These are phyloP conservation scores for Luffa aegyptiaca DNA, from an alignment of 306 rosid genomes.

Conservation along the genomic window DNA sequence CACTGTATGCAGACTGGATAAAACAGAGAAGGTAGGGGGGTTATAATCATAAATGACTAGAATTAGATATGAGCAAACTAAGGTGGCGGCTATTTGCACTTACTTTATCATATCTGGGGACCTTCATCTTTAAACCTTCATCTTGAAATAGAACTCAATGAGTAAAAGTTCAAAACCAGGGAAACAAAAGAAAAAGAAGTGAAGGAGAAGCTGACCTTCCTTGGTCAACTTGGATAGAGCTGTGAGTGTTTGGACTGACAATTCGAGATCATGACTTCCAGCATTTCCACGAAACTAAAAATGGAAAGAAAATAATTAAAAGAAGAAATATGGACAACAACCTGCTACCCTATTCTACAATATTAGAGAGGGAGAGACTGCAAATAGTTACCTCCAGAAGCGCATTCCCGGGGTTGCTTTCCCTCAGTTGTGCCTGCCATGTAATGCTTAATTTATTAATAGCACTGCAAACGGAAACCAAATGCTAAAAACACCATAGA, in stretches of 20 bases:
- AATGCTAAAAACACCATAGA: constrained; percentile 6
- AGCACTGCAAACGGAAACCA: not conserved
- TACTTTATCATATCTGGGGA: constrained; percentile 89
- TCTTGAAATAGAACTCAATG: constrained; percentile 20
- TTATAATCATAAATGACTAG: constrained; percentile 16
- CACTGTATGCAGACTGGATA: constrained; percentile 72
- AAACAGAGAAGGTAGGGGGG: not conserved
- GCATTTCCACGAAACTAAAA: constrained; percentile 77
- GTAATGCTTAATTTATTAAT: constrained; percentile 3
- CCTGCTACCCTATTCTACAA: not conserved
- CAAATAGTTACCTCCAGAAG: constrained; percentile 70
- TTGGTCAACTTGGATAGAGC: constrained; percentile 47
- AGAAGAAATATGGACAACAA: not conserved
- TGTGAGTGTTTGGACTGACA: constrained; percentile 62
- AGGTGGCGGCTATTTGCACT: constrained; percentile 9
- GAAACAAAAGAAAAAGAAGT: constrained; percentile 1
- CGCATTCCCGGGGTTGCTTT: constrained; percentile 61
- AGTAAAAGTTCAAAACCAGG: not conserved
- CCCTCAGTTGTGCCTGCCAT: constrained; percentile 67
- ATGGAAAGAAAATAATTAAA: constrained; percentile 6
- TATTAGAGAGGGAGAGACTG: not conserved
- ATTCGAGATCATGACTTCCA: constrained; percentile 85
- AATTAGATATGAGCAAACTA: not conserved
- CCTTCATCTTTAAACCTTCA: constrained; percentile 78
- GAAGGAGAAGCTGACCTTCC: constrained; percentile 46